phyloP scores from a whole-genome alignment of 257 asterid genomes.

The Parsonsia alboflavescens region DNA sequence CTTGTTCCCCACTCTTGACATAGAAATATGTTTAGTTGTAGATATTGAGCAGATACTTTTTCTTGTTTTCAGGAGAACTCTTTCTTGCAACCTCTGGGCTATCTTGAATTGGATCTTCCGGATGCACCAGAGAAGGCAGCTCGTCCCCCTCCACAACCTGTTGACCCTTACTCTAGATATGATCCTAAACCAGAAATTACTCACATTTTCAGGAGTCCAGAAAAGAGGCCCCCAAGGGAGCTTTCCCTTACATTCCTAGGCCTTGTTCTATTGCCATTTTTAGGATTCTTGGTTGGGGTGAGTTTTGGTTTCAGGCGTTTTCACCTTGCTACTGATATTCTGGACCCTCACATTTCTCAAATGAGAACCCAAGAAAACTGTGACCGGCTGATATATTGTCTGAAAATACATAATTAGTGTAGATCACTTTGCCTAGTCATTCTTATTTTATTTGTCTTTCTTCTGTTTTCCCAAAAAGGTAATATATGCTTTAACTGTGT shows the following conservation, averaged over 20 bases:
- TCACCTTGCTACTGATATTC: slow-evolving; percentile 6
- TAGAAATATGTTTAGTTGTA: neutral
- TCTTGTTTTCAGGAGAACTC: slow-evolving; percentile 77
- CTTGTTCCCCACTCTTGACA: neutral
- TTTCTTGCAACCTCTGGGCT: slow-evolving; percentile 70
- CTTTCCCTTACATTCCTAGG: slow-evolving; percentile 79
- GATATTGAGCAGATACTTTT: slow-evolving; percentile 7
- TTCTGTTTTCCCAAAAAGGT: neutral
- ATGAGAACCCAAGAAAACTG: neutral
- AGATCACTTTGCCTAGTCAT: neutral
- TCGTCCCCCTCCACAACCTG: slow-evolving; percentile 79
- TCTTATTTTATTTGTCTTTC: slow-evolving; percentile 1
- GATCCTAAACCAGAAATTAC: slow-evolving; percentile 88
- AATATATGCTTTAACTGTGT: neutral
- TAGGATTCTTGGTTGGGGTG: slow-evolving; percentile 93
- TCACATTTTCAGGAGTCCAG: slow-evolving; percentile 89
- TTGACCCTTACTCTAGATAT: slow-evolving; percentile 65
- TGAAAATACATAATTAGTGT: neutral
- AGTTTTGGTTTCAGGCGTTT: slow-evolving; percentile 13
- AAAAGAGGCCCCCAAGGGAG: slow-evolving; percentile 72
- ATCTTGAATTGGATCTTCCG: slow-evolving; percentile 78
- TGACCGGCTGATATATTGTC: neutral
- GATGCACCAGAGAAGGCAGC: slow-evolving; percentile 88
- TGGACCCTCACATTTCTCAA: neutral
- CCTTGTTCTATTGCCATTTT: slow-evolving; percentile 65